Base-by-base conservation (phyloP, 2,329 filamentous ascomycete species). In the Epichloe hybrida region DNA sequence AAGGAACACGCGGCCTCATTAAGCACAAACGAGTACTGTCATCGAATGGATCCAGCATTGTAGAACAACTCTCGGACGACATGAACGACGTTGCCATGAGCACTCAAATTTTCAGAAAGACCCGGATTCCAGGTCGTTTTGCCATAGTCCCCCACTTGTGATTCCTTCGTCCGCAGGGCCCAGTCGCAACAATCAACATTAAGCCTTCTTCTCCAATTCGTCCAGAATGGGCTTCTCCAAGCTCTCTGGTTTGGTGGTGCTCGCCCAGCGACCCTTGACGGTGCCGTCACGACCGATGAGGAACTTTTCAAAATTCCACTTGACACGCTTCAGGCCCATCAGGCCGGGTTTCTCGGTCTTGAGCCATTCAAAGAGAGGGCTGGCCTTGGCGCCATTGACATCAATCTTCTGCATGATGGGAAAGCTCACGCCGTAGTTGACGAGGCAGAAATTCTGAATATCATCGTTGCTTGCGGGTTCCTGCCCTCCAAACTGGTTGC, bases 301-400 rank as follows among this genome's bases (percentile, higher is more conserved):
- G 72, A 96, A 98, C 80, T 98, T 98, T 71, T 98, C 93, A 74
- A 97, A 98, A 73, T 98, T 98, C 93, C 93, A 98, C 84, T 97
- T 96, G 62, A 98, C 76, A 55, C 83, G 71, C 83, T 94, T 91
- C 64, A 97, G 67, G 20, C 93, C 93, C 71, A 97, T 71, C 51
- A 96, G 63, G 21, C 93, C 90, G 1, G 91, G 79, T 74, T 88
- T 84, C 69, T 83, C 72, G 42, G 70, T 68, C 74, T 84, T 85
- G 63, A 85, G 68, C 79, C 79, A 98, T 65, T 86, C 48, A 45
- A 54, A 60, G 23, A 60, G 48, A 3, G 90, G 89, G 60, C 81
- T 80, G 46, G 89, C 85, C 34, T 81, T 74, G 60, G 85, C 80
- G 61, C 93, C 93, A 67, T 98, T 98, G 63, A 97, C 93, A 54